Conservation (phyloP, 345 rosid genomes). For the Ceriops tagal region DNA sequence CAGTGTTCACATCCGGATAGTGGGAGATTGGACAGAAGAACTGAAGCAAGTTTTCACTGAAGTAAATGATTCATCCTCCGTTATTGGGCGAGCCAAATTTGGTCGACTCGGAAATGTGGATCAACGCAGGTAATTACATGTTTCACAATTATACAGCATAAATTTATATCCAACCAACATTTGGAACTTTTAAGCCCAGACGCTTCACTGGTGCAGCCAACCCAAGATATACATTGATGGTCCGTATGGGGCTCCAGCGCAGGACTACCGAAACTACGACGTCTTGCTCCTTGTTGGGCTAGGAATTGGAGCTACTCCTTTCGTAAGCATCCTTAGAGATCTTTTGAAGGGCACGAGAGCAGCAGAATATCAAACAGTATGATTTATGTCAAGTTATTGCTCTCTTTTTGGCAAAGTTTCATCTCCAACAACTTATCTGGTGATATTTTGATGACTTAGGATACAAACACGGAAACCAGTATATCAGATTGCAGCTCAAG, state of each 20-base stretch:
- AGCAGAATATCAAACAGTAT: constrained; percentile 61
- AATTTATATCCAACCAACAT: not conserved
- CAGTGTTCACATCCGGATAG: constrained; percentile 85
- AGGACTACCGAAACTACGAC: constrained; percentile 83
- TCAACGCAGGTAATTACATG: constrained; percentile 40
- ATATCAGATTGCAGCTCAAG: constrained; percentile 66
- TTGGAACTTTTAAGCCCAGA: constrained; percentile 1
- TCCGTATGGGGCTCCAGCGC: constrained; percentile 97
- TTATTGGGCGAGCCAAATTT: constrained; percentile 61
- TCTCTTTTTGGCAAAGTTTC: not conserved
- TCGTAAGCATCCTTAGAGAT: constrained; percentile 88
- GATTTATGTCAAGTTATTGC: not conserved
- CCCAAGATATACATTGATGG: constrained; percentile 76
- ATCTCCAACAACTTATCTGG: not conserved
- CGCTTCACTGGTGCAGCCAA: constrained; percentile 46
- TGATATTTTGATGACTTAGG: constrained; percentile 28
- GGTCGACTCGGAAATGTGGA: constrained; percentile 38
- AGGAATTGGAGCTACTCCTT: constrained; percentile 98
- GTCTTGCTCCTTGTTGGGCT: constrained; percentile 92
- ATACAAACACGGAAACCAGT: constrained; percentile 55
- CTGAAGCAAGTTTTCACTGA: constrained; percentile 61
- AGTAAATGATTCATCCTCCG: constrained; percentile 45
- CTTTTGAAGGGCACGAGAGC: constrained; percentile 63
- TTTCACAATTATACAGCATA: not conserved
- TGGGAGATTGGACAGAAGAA: constrained; percentile 95